A percentile compares a stretch with the other conserved stretches of the same genome.
Evolutionary conservation across 108 stramenopile species (phyloP).

Genomic region (Mayamaea pseudoterrestris): DNA sequence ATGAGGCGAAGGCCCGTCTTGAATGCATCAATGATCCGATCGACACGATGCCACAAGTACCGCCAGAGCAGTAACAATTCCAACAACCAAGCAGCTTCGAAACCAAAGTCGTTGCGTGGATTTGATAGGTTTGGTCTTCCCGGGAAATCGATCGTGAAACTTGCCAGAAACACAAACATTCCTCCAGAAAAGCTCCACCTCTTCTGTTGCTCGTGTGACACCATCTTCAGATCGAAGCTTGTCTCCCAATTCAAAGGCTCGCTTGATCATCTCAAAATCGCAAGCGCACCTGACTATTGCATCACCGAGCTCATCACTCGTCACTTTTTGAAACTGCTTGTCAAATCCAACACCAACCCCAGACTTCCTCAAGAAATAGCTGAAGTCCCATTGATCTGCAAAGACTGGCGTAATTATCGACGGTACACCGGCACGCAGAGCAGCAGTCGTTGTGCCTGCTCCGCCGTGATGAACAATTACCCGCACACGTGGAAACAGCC

Average conservation of each 20-base stretch:
- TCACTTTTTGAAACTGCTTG: constrained; percentile 8
- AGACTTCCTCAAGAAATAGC: background rate
- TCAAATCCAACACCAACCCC: constrained; percentile 14
- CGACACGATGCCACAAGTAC: background rate
- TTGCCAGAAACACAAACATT: constrained; percentile 4
- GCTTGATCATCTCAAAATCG: background rate
- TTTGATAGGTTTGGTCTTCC: background rate
- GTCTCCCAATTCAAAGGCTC: constrained; percentile 3
- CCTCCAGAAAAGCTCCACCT: constrained; percentile 9
- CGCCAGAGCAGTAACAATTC: background rate
- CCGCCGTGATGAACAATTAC: constrained; percentile 17
- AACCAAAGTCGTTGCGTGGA: background rate
- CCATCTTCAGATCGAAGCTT: constrained; percentile 1
- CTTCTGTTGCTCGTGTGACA: background rate
- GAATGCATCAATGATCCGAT: background rate
- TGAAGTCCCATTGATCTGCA: constrained; percentile 19
- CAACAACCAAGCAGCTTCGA: background rate
- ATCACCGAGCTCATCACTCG: constrained; percentile 3
- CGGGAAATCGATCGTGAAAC: background rate
- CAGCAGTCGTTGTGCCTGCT: constrained; percentile 16
- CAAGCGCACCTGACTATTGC: constrained; percentile 1
- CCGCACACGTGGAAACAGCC: constrained; percentile 11
- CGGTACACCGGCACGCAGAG: constrained; percentile 15
- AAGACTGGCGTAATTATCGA: constrained; percentile 19
- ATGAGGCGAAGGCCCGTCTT: background rate